Base-by-base conservation (phyloP, 2,329 filamentous ascomycete species). In the Diaporthe ilicicola region DNA sequence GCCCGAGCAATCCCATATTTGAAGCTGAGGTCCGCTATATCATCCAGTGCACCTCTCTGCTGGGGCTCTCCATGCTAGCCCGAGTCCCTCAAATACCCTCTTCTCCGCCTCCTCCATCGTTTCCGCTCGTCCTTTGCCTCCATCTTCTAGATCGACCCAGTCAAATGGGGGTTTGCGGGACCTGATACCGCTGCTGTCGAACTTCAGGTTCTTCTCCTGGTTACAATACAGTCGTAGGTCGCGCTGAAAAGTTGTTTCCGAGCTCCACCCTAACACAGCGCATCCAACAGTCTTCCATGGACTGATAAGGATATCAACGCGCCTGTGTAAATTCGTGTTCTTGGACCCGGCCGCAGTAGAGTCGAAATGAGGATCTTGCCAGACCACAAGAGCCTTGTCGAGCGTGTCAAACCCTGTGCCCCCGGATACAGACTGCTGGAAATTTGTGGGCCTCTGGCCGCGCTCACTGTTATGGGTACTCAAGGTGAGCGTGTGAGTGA, bases 341-440 rank as follows among this genome's bases (percentile, higher is more conserved):
- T 88, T 89, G 1, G 81, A 81, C 0, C 77, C 80, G 6, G 73
- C 69, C 4, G 81, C 79, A 79, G 82, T 82, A 24, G 64, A 66
- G 24, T 77, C 78, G 74, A 83, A 87, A 5, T 80, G 64, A 0
- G 91, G 91, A 76, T 94, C 86, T 78, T 97, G 93, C 95, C 95
- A 98, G 0, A 98, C 94, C 0, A 98, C 92, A 66, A 98, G 83
- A 0, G 94, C 94, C 80, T 98, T 98, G 80, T 98, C 95, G 1
- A 98, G 86, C 0, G 91, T 93, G 78, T 98, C 95, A 75, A 97
- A 98, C 0, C 93, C 93, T 27, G 86, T 83, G 0, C 87, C 87
- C 0, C 86, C 87, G 2, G 68, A 32, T 10, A 34, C 13, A 4
- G 56, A 54, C 32, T 50, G 29, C 73, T 86, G 87, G 87, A 87